Evolutionary conservation across 2,329 filamentous ascomycete genomes (phyloP).

Genomic region (Stagonosporopsis vannaccii): DNA sequence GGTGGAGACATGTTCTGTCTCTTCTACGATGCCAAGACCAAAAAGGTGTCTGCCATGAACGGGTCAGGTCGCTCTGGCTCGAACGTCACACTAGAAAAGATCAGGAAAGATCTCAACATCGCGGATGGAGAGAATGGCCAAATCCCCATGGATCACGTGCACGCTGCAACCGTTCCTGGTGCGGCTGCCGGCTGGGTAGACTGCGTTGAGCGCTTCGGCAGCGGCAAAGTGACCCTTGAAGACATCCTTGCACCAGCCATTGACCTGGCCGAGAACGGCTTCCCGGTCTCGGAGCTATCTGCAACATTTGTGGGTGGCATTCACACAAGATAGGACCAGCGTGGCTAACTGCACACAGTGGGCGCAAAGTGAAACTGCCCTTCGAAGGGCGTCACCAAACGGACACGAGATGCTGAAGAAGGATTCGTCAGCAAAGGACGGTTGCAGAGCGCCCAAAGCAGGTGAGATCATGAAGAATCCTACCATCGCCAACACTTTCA

Average conservation of each 20-base stretch:
- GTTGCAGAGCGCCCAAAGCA: conserved; percentile 74
- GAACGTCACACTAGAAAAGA: conserved; percentile 71
- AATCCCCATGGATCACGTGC: conserved; percentile 79
- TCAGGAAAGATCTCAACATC: conserved; percentile 74
- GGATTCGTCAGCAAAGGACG: conserved; percentile 71
- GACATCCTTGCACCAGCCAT: conserved; percentile 85
- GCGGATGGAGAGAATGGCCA: conserved; percentile 61
- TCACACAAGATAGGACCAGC: too few relatives aligned
- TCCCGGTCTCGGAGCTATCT: conserved; percentile 84
- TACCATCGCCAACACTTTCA: conserved; percentile 80
- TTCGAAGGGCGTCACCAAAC: conserved; percentile 82
- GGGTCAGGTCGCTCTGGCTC: conserved; percentile 85
- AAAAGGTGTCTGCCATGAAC: conserved; percentile 85
- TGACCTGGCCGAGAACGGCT: conserved; percentile 84
- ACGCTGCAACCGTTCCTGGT: conserved; percentile 86
- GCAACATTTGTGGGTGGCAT: conserved; percentile 67
- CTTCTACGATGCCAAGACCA: conserved; percentile 84
- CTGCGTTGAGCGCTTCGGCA: conserved; percentile 85
- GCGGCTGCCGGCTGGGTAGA: conserved; percentile 95
- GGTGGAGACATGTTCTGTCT: conserved; percentile 98
- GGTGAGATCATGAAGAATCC: conserved; percentile 93
- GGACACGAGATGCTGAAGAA: conserved; percentile 85
- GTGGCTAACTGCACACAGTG: conserved; percentile 64
- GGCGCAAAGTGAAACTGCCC: conserved; percentile 66
- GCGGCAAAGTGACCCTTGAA: conserved; percentile 78